Evolutionary conservation across 805 yeast species (phyloP).

Genomic region (Wickerhamiella cacticola): DNA sequence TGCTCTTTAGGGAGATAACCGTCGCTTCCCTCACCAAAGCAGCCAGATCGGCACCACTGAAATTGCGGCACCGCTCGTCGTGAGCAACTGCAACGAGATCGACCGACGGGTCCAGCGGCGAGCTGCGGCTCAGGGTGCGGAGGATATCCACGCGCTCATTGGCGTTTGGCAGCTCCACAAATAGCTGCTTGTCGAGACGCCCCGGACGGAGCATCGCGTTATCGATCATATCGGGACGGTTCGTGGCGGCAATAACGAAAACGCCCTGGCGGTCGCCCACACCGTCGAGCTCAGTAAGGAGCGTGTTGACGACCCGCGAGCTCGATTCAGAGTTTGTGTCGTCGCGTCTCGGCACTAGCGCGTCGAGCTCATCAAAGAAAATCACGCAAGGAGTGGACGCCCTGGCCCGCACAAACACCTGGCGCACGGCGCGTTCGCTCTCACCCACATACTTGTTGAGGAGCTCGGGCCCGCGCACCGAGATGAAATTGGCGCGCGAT

Average conservation of each 20-base stretch:
- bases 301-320: slow-evolving; percentile 86
- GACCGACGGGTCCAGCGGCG: slow-evolving; percentile 60
- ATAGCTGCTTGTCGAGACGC: slow-evolving; percentile 81
- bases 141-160: slow-evolving; percentile 73
- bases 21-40: slow-evolving; percentile 92
- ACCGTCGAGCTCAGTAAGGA: slow-evolving; percentile 91
- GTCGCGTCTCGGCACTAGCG: slow-evolving; percentile 89
- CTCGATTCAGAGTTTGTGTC: slow-evolving; percentile 77
- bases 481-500: slow-evolving; percentile 88
- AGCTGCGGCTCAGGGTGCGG: slow-evolving; percentile 56
- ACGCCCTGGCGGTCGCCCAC: slow-evolving; percentile 85
- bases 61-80: slow-evolving; percentile 74
- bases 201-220: slow-evolving; percentile 98
- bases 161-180: slow-evolving; percentile 75
- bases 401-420: slow-evolving; percentile 83
- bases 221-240: slow-evolving; percentile 96
- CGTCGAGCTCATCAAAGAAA: slow-evolving; percentile 92
- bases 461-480: slow-evolving; percentile 91
- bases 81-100: slow-evolving; percentile 50
- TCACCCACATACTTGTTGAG: slow-evolving; percentile 94
- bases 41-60: slow-evolving; percentile 92
- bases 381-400: slow-evolving; percentile 90
- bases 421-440: slow-evolving; percentile 85
- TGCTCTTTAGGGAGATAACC: slow-evolving; percentile 55
- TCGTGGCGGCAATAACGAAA: slow-evolving; percentile 92